A percentile compares a stretch with the other conserved stretches of the same genome.
phyloP scores from a whole-genome alignment of 176 grass and related monocot genomes.

The Oropetium thomaeum region DNA sequence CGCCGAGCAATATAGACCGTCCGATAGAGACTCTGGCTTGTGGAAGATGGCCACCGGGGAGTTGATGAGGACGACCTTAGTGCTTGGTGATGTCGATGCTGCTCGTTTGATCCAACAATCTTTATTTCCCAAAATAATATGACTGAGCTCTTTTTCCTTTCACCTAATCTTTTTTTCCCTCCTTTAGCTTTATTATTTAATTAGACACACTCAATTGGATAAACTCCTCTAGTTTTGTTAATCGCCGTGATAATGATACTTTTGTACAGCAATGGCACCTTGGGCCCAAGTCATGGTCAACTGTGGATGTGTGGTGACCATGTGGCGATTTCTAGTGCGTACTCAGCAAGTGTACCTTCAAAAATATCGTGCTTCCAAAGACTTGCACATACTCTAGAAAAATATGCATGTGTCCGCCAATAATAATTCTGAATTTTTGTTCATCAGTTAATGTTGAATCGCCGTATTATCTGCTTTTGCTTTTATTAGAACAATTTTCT shows the following conservation, averaged over 20 bases:
- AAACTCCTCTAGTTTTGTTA: slow-evolving; percentile 17
- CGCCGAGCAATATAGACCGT: slow-evolving; percentile 36
- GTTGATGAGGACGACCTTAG: slow-evolving; percentile 41
- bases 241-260: background rate
- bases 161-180: background rate
- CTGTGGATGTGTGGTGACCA: slow-evolving; percentile 24
- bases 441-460: background rate
- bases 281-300: slow-evolving; percentile 30
- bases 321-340: slow-evolving; percentile 5
- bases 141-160: background rate
- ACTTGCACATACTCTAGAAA: background rate
- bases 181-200: too few species aligned
- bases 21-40: slow-evolving; percentile 32
- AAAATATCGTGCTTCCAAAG: background rate
- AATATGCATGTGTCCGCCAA: background rate
- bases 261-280: background rate
- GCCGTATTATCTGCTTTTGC: background rate
- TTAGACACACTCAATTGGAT: background rate
- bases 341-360: slow-evolving; percentile 19
- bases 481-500: background rate
- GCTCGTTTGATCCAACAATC: background rate
- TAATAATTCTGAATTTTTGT: background rate
- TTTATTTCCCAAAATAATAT: slow-evolving; percentile 7
- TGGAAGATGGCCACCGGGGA: slow-evolving; percentile 22
- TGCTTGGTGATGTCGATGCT: slow-evolving; percentile 33